Conservation (phyloP, 2,329 filamentous ascomycete genomes). For the Pyrenophora seminiperda region DNA sequence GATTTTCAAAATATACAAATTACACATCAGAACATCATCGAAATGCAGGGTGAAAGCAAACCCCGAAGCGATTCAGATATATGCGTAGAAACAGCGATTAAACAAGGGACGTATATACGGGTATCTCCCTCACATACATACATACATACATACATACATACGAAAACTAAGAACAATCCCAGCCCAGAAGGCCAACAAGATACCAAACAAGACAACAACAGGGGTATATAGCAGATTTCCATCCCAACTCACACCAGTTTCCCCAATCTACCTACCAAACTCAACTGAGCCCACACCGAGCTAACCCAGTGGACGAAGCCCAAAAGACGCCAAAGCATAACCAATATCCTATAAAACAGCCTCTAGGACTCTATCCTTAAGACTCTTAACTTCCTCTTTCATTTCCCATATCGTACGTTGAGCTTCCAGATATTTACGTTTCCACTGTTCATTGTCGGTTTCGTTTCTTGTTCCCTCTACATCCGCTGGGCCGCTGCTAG, state of each 20-base stretch:
- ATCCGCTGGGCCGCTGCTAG: conserved; percentile 1
- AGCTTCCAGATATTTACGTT: conserved; percentile 40
- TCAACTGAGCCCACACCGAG: conserved; percentile 1
- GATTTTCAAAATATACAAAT: too few species aligned
- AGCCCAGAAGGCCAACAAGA: conserved; percentile 1
- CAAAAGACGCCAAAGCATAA: not conserved
- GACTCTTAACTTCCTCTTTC: conserved; percentile 40
- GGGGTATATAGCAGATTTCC: conserved; percentile 36
- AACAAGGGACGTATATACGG: not conserved
- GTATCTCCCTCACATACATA: not conserved
- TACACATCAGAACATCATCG: not conserved
- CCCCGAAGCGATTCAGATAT: too few species aligned
- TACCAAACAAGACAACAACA: conserved; percentile 8
- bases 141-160: conserved; percentile 2
- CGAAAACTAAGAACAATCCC: not conserved
- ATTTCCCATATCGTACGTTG: conserved; percentile 44
- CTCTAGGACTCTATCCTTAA: conserved; percentile 49
- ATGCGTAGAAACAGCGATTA: too few species aligned
- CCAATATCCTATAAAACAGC: conserved; percentile 38
- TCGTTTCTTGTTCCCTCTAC: conserved; percentile 17
- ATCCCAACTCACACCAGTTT: not conserved
- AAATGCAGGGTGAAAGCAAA: not conserved
- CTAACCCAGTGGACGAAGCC: not conserved
- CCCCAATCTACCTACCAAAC: conserved; percentile 11
- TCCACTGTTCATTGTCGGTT: conserved; percentile 37